Percentiles rank a stretch among this genome's conserved stretches.
phyloP scores from a whole-genome alignment of 1,139 yeast genomes.

The Komagataea norvegica region DNA sequence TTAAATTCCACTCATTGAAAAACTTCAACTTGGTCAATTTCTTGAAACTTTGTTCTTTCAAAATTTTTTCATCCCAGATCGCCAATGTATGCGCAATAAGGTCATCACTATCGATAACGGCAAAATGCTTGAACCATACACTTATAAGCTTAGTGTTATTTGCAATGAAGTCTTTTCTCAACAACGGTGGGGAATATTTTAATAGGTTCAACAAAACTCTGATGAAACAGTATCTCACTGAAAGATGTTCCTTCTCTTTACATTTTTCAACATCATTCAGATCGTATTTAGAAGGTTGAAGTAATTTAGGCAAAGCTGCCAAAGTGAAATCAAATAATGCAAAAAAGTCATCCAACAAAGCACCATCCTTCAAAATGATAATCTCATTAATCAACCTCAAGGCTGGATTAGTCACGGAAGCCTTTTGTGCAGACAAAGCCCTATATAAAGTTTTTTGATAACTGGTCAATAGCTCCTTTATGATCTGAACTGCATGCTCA shows the following conservation, averaged over 20 bases:
- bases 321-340: conserved; percentile 65
- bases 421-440: conserved; percentile 55
- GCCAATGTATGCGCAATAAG: conserved; percentile 39
- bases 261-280: conserved; percentile 32
- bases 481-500: conserved; percentile 36
- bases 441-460: conserved; percentile 65
- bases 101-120: conserved; percentile 48
- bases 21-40: conserved; percentile 70
- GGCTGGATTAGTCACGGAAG: conserved; percentile 58
- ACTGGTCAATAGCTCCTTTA: conserved; percentile 48
- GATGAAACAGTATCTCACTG: conserved; percentile 56
- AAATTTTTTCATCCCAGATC: conserved; percentile 46
- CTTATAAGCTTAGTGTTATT: conserved; percentile 56
- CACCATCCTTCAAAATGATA: conserved; percentile 45
- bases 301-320: conserved; percentile 55
- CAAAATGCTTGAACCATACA: conserved; percentile 60
- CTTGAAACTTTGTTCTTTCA: conserved; percentile 57
- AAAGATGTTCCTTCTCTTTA: conserved; percentile 31
- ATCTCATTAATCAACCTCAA: conserved; percentile 52
- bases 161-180: conserved; percentile 57
- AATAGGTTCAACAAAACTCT: conserved; percentile 56
- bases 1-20: conserved; percentile 72
- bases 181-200: conserved; percentile 42
- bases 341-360: conserved; percentile 51
- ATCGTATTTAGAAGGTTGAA: conserved; percentile 50